A percentile compares a stretch with the other conserved stretches of the same genome.
These are phyloP conservation scores for Rhizopogon rudus DNA, from an alignment of 768 basidiomycete species.

Conservation along the genomic window DNA sequence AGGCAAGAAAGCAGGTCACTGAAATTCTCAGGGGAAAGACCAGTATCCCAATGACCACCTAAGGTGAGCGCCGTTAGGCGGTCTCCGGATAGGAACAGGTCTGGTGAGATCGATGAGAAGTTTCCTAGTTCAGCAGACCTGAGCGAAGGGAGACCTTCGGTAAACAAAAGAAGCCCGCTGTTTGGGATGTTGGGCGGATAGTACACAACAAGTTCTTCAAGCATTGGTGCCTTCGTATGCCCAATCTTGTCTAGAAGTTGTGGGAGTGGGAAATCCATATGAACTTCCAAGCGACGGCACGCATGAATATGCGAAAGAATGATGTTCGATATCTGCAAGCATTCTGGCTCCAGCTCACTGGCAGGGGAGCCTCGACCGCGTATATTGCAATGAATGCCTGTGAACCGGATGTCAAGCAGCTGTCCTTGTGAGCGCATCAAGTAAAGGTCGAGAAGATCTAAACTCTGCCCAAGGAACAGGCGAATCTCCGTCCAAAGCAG, in stretches of 20 bases:
- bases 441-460: constrained; percentile 21
- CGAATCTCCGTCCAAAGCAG: constrained; percentile 34
- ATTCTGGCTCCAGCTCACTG: constrained; percentile 13
- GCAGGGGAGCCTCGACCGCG: constrained; percentile 11
- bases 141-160: neutral
- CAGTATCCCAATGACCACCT: constrained; percentile 15
- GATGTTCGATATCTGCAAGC: constrained; percentile 14
- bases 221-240: constrained; percentile 17
- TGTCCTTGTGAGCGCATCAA: constrained; percentile 21
- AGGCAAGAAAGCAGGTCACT: constrained; percentile 18
- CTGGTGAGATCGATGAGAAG: neutral
- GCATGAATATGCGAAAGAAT: constrained; percentile 23
- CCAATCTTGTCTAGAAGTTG: constrained; percentile 19
- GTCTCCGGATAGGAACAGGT: neutral
- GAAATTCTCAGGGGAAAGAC: constrained; percentile 17
- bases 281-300: constrained; percentile 22
- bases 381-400: constrained; percentile 13
- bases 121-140: neutral
- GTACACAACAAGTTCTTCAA: constrained; percentile 20
- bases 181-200: constrained; percentile 13
- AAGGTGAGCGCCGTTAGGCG: constrained; percentile 20
- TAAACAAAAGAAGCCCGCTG: neutral
- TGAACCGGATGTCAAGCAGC: constrained; percentile 17
- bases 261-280: constrained; percentile 17
- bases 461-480: constrained; percentile 22